phyloP scores from a whole-genome alignment of 768 basidiomycete genomes.

The Kwoniella sp. region DNA sequence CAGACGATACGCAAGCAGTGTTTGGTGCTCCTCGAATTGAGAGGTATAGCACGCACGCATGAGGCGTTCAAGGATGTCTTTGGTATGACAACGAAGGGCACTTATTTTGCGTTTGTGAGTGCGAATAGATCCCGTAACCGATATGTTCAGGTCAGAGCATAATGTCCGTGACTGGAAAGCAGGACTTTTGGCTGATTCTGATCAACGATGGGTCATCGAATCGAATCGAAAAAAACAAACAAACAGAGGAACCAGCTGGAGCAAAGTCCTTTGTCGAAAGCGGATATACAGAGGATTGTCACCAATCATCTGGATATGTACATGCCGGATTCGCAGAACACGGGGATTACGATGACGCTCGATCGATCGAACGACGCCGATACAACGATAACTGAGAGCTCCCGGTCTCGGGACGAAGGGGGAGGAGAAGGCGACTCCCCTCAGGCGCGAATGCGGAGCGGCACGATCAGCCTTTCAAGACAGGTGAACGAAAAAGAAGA shows the following conservation, averaged over 20 bases:
- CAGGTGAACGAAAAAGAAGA: constrained; percentile 1
- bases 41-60: constrained; percentile 39
- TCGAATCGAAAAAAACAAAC: too few relatives aligned
- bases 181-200: neutral
- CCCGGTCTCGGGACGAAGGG: neutral
- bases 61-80: constrained; percentile 53
- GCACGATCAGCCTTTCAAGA: neutral
- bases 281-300: constrained; percentile 34
- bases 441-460: neutral
- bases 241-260: constrained; percentile 37
- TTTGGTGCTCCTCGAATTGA: constrained; percentile 36
- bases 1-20: constrained; percentile 52
- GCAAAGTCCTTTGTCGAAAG: constrained; percentile 26
- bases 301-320: constrained; percentile 46
- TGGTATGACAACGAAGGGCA: constrained; percentile 47
- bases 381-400: too few relatives aligned
- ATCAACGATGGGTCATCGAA: neutral
- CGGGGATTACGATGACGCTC: too few relatives aligned
- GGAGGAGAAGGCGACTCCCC: neutral
- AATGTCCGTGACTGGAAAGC: neutral
- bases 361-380: too few relatives aligned
- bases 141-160: neutral
- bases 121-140: neutral
- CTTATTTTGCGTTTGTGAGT: constrained; percentile 52
- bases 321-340: constrained; percentile 28